These are phyloP conservation scores for Daldinia concentrica DNA, from an alignment of 495 filamentous ascomycete genomes.

Conservation along the genomic window DNA sequence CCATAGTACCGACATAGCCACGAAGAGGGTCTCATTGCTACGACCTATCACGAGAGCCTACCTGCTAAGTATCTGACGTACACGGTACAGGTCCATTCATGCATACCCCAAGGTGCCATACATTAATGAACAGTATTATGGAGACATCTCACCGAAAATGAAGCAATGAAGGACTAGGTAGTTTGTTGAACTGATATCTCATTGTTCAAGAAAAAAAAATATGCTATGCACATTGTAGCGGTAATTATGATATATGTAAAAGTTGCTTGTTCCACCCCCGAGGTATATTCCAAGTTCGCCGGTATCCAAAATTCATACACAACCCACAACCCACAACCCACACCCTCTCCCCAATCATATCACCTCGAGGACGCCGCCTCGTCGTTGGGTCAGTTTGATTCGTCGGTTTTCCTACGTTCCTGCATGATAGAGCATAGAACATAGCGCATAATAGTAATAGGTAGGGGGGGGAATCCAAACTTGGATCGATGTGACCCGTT, in stretches of 20 bases:
- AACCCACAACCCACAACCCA: constrained; percentile 1
- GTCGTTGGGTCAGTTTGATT: constrained; percentile 23
- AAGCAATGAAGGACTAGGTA: neutral
- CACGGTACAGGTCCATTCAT: neutral
- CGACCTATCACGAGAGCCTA: neutral
- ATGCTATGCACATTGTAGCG: constrained; percentile 27
- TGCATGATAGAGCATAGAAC: constrained; percentile 5
- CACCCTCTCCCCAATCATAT: constrained; percentile 22
- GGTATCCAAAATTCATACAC: constrained; percentile 20
- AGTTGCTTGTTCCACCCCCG: constrained; percentile 29
- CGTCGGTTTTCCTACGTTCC: constrained; percentile 11
- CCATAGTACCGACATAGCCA: neutral
- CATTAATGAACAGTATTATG: neutral
- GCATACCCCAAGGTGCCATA: neutral
- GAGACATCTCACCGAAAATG: neutral
- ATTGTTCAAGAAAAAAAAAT: constrained; percentile 14
- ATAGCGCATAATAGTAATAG: neutral
- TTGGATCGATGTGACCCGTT: constrained; percentile 19
- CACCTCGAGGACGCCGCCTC: constrained; percentile 38
- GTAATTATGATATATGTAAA: constrained; percentile 26
- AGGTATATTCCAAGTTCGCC: constrained; percentile 43
- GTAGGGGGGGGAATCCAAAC: neutral
- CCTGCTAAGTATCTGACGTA: neutral
- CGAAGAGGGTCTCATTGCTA: neutral
- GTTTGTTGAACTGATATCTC: constrained; percentile 15